Evolutionary conservation across 1,284 basidiomycete genomes (phyloP).

Genomic region (Mycosarcoma mackinlayi): DNA sequence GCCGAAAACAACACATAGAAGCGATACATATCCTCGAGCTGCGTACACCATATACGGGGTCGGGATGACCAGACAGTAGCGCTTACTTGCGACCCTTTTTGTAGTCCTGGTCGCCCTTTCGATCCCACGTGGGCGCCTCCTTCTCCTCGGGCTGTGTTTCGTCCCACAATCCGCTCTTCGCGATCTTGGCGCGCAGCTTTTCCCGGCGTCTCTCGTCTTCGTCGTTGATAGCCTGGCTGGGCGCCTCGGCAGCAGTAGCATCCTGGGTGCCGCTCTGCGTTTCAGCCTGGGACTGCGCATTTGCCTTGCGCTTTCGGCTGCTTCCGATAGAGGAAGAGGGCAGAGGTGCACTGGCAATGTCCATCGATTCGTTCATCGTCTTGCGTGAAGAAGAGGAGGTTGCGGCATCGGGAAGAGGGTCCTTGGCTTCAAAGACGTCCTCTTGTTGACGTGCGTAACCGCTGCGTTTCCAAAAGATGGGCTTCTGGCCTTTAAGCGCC

Average conservation of each 20-base stretch:
- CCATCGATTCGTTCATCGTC: slow-evolving; percentile 27
- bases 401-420: background rate
- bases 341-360: slow-evolving; percentile 35
- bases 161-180: slow-evolving; percentile 55
- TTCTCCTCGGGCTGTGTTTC: slow-evolving; percentile 62
- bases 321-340: slow-evolving; percentile 25
- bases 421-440: slow-evolving; percentile 13
- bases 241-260: background rate
- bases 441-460: slow-evolving; percentile 47
- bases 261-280: slow-evolving; percentile 4
- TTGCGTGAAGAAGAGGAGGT: slow-evolving; percentile 7
- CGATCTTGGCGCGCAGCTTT: slow-evolving; percentile 35
- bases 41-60: too few species aligned
- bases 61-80: too few species aligned
- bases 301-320: slow-evolving; percentile 32
- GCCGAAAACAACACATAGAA: too few species aligned
- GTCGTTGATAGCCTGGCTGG: slow-evolving; percentile 6
- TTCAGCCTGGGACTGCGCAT: slow-evolving; percentile 12
- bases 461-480: slow-evolving; percentile 67
- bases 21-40: too few species aligned
- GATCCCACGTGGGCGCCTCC: slow-evolving; percentile 59
- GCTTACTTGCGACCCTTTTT: slow-evolving; percentile 40
- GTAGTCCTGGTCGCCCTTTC: slow-evolving; percentile 57
- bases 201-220: slow-evolving; percentile 36
- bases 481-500: slow-evolving; percentile 65